Base-by-base conservation (phyloP, 345 rosid genomes). In the Tarenaya hassleriana region DNA sequence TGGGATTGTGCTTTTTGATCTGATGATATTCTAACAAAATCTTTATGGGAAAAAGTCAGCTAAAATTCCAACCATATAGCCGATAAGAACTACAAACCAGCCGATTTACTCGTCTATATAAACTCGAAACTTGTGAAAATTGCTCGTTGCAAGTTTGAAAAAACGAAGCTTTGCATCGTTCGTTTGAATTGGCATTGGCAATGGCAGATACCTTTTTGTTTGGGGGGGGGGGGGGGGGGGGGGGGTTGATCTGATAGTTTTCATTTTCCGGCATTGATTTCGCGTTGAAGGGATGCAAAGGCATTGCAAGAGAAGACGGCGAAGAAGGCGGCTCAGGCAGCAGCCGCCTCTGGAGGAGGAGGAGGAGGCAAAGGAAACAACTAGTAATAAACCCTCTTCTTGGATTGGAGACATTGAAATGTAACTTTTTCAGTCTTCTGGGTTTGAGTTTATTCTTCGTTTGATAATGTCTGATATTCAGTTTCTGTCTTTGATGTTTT, bases 251-350 rank as follows among this genome's bases (percentile, higher is more conserved):
- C 33, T 38, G 4, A 41, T 7, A 4, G 47, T 4, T n/a, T 42
- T n/a, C 9, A 40, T 59, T 51, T 34, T 64, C n/a, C 11, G 20
- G 10, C 34, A 3, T 38, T 34, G 16, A 10, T 16, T 58, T 50
- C 17, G 35, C 21, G 21, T 40, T 40, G 21, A 42, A 89, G 95
- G 47, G 97, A 86, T 62, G 97, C 88, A 0, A 86, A 80, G 61
- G 97, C 97, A 1, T 62, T 90, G 79, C 95, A 86, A 68, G 95
- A 90, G 64, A 86, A 90, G 66, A 32, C 75, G 0, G 97, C 94
- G 0, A 86, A 77, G 84, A 90, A 90, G 65, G 97, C 90, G 20
- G 92, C 67, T 14, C 86, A 78, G 73, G 76, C 75, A 8, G 69
- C 35, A 1, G 81, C 75, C 10, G 12, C 46, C 41, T 47, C 61